phyloP scores from a whole-genome alignment of 2,329 filamentous ascomycete genomes.

The Colletotrichum incanum region DNA sequence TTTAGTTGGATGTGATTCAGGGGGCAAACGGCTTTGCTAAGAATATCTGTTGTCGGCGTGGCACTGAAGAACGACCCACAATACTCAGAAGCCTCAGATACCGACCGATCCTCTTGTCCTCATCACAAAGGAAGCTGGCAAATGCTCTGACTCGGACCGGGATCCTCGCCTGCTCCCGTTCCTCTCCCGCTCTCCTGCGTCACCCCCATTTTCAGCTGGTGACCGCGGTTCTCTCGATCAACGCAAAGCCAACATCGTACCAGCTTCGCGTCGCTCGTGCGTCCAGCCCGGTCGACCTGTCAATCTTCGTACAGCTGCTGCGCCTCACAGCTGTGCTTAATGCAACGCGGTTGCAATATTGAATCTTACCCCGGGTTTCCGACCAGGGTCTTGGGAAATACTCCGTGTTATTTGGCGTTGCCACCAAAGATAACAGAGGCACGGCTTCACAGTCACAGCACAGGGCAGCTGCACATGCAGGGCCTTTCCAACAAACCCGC shows the following conservation, averaged over 20 bases:
- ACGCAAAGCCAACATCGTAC: background rate
- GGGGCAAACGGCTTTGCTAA: conserved; percentile 17
- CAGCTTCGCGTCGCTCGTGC: conserved; percentile 12
- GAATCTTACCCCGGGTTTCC: background rate
- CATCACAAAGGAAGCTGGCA: conserved; percentile 7
- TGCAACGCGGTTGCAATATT: conserved; percentile 21
- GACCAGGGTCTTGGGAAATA: background rate
- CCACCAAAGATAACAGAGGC: conserved; percentile 1
- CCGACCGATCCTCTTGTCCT: conserved; percentile 22
- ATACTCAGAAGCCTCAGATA: conserved; percentile 11
- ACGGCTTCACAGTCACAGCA: conserved; percentile 1
- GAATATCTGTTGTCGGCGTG: conserved; percentile 17
- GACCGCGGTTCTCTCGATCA: background rate
- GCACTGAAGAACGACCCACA: background rate
- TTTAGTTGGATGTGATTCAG: conserved; percentile 18
- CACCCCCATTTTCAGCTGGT: conserved; percentile 4
- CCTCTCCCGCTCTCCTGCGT: background rate
- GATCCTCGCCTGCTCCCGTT: background rate
- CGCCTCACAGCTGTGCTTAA: conserved; percentile 7
- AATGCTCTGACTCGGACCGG: conserved; percentile 13
- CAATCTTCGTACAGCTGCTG: conserved; percentile 19
- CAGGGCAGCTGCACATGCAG: conserved; percentile 13
- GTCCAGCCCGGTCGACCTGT: conserved; percentile 20
- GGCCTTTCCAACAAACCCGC: background rate
- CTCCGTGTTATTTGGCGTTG: background rate